phyloP scores from a whole-genome alignment of 805 yeast genomes.

The Candida tallmaniae region DNA sequence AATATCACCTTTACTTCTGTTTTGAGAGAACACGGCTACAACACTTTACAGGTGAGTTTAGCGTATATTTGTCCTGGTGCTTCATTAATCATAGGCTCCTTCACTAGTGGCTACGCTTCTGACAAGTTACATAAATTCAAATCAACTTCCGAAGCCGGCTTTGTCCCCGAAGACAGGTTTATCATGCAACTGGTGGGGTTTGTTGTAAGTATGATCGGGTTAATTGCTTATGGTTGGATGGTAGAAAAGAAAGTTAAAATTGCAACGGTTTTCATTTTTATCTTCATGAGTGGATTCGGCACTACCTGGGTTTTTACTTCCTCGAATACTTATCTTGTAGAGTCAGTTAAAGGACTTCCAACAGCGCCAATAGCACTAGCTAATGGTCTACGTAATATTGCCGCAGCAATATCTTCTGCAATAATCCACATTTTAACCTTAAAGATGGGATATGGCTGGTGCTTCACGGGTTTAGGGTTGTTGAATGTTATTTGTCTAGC shows the following conservation, averaged over 20 bases:
- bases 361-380: constrained; percentile 53
- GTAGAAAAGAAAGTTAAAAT: constrained; percentile 27
- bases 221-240: constrained; percentile 53
- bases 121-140: constrained; percentile 22
- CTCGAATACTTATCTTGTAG: constrained; percentile 51
- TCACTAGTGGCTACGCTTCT: constrained; percentile 45
- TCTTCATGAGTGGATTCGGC: constrained; percentile 46
- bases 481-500: constrained; percentile 15
- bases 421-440: constrained; percentile 31
- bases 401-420: constrained; percentile 51
- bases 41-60: constrained; percentile 34
- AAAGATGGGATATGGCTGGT: constrained; percentile 49
- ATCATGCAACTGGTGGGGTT: constrained; percentile 43
- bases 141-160: constrained; percentile 15
- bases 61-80: constrained; percentile 52
- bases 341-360: constrained; percentile 44
- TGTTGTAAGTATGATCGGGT: constrained; percentile 37
- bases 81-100: constrained; percentile 45
- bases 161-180: constrained; percentile 46
- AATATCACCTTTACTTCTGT: constrained; percentile 45
- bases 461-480: constrained; percentile 49
- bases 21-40: constrained; percentile 34
- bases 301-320: constrained; percentile 53
- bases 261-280: constrained; percentile 13
- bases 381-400: constrained; percentile 47